Percentiles rank a stretch among this genome's conserved stretches.
Conservation (phyloP, 169 alveolate genomes). For the Plasmodium malariae region DNA sequence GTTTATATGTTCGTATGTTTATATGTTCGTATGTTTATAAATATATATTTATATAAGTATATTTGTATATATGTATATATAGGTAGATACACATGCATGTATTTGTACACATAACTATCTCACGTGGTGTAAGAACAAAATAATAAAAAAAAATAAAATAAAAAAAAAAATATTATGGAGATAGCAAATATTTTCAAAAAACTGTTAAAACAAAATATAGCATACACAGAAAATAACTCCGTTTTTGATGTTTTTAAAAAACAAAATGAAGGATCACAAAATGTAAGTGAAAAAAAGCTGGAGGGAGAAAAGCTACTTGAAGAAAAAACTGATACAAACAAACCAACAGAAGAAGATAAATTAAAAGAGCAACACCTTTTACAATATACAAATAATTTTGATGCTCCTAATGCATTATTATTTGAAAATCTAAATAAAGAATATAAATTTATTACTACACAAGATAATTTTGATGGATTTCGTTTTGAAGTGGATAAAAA, state of each 20-base stretch:
- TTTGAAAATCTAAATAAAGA: constrained; percentile 90
- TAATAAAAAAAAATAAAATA: too few relatives aligned
- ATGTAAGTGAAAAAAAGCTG: not conserved
- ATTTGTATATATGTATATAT: constrained; percentile 5
- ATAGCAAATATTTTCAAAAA: constrained; percentile 23
- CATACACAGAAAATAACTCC: constrained; percentile 6
- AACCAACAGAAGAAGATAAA: constrained; percentile 11
- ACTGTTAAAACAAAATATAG: constrained; percentile 37
- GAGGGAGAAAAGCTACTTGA: constrained; percentile 1
- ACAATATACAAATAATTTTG: constrained; percentile 36
- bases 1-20: not conserved
- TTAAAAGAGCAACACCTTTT: constrained; percentile 15
- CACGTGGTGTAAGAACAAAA: too few relatives aligned
- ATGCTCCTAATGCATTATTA: constrained; percentile 69
- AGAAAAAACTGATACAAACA: constrained; percentile 5
- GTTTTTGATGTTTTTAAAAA: constrained; percentile 18
- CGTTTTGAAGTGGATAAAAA: constrained; percentile 92
- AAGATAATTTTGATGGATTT: constrained; percentile 94
- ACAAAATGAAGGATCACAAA: not conserved
- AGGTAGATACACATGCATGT: constrained; percentile 3
- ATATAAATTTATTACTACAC: constrained; percentile 89
- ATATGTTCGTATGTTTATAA: not conserved
- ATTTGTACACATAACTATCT: not conserved
- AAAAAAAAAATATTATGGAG: constrained; percentile 44
- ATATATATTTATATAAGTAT: not conserved